Base-by-base conservation (phyloP, 371 early-diverging fungal species). In the Mucor racemosus region DNA sequence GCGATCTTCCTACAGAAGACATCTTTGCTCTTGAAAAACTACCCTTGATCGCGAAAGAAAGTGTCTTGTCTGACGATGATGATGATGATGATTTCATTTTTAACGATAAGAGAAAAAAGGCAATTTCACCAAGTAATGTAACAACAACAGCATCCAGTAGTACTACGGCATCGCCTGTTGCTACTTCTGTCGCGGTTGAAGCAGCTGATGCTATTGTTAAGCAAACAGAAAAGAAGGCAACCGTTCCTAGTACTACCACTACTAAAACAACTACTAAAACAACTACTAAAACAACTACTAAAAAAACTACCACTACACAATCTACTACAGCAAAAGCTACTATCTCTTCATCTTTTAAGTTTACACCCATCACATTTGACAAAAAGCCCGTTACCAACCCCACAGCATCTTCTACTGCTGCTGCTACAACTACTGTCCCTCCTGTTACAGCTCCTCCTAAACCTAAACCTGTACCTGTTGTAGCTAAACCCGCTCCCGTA, bases 311-410 rank as follows among this genome's bases (percentile, higher is more conserved):
- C 26, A 26, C n/a, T 1, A 41, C 41, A 10, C 26, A 26, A 26
- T 26, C 26, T 26, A 19, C 38, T 6, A 58, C n/a, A 34, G 11
- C 4, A 5, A 38, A 17, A 11, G 17, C 39, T 10, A 55, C 53
- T 19, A n/a, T 54, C 1, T 6, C 15, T 1, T 42, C 58, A 8
- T 56, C 62, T 14, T 82, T 82, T 65, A 75, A 75, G 46, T 82
- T 67, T 44, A 82, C 83, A 15, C 80, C 80, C 14, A 71, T 82
- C 36, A 74, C 71, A 15, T 82, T 82, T 67, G 76, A 68, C 42
- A 70, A 67, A n/a, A 65, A 65, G 42, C 38, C 69, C 3, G 26
- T 26, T 26, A 26, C 26, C 3, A 26, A 26, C 26, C 36, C 66
- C n/a, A 31, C 19, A 21, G 1, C 58, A 14, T 7, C 42, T 6